Evolutionary conservation across 192 early-diverging fungal genomes (phyloP).

Genomic region (Backusella parvicylindrica): DNA sequence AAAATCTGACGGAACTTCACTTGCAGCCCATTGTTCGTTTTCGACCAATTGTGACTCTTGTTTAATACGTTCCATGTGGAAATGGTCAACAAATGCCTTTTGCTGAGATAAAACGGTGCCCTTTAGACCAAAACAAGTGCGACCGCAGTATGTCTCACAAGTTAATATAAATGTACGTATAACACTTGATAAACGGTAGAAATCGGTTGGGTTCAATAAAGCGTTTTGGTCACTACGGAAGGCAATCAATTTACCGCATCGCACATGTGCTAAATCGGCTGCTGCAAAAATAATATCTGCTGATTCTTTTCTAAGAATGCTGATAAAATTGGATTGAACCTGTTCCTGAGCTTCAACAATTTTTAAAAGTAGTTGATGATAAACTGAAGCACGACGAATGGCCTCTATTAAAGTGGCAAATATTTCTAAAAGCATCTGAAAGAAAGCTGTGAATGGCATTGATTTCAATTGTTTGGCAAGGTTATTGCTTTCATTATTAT

Average conservation of each 20-base stretch:
- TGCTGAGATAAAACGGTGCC: conserved; percentile 88
- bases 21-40: conserved; percentile 95
- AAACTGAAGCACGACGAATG: conserved; percentile 66
- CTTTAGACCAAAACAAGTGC: conserved; percentile 89
- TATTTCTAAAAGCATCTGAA: conserved; percentile 70
- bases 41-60: conserved; percentile 87
- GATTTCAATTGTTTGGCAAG: conserved; percentile 65
- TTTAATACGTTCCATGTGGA: conserved; percentile 90
- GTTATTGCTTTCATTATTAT: conserved; percentile 15
- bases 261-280: conserved; percentile 81
- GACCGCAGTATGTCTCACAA: conserved; percentile 75
- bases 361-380: conserved; percentile 64
- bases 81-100: conserved; percentile 87
- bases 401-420: conserved; percentile 72
- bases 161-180: conserved; percentile 82
- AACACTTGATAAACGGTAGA: conserved; percentile 77
- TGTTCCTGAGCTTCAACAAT: conserved; percentile 60
- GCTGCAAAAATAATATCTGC: conserved; percentile 58
- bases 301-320: not conserved
- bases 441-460: conserved; percentile 87
- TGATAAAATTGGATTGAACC: not conserved
- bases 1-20: conserved; percentile 92
- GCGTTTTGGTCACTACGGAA: conserved; percentile 89
- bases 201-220: conserved; percentile 81
- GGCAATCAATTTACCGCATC: conserved; percentile 83